phyloP scores from a whole-genome alignment of 495 filamentous ascomycete species.

The Talaromyces wortmannii region DNA sequence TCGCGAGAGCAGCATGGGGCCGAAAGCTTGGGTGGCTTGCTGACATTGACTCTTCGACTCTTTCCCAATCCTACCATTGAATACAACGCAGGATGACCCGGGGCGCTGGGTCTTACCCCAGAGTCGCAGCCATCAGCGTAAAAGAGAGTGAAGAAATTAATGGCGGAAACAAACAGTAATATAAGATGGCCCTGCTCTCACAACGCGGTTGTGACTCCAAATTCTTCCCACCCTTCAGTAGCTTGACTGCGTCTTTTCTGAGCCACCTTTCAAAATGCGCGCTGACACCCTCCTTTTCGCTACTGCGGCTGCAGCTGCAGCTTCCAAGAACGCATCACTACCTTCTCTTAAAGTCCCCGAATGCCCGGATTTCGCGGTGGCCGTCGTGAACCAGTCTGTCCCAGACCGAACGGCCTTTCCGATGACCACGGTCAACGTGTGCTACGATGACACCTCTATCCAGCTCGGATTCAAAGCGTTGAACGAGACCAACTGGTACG shows the following conservation, averaged over 20 bases:
- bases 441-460: constrained; percentile 2
- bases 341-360: neutral
- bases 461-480: constrained; percentile 1
- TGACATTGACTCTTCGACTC: neutral
- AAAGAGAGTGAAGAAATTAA: neutral
- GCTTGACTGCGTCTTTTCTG: too few species aligned
- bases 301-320: neutral
- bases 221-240: too few species aligned
- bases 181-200: neutral
- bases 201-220: too few species aligned
- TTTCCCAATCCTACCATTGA: neutral
- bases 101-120: neutral
- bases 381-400: neutral
- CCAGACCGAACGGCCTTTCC: constrained; percentile 1
- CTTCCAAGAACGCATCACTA: neutral
- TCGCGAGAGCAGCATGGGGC: neutral
- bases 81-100: neutral
- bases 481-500: constrained; percentile 4
- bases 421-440: neutral
- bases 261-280: neutral
- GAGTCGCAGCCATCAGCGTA: neutral
- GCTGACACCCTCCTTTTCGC: neutral
- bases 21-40: neutral
- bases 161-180: neutral
- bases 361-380: neutral